Evolutionary conservation across 2,329 filamentous ascomycete species (phyloP).

Genomic region (Aspergillus aculeatinus): DNA sequence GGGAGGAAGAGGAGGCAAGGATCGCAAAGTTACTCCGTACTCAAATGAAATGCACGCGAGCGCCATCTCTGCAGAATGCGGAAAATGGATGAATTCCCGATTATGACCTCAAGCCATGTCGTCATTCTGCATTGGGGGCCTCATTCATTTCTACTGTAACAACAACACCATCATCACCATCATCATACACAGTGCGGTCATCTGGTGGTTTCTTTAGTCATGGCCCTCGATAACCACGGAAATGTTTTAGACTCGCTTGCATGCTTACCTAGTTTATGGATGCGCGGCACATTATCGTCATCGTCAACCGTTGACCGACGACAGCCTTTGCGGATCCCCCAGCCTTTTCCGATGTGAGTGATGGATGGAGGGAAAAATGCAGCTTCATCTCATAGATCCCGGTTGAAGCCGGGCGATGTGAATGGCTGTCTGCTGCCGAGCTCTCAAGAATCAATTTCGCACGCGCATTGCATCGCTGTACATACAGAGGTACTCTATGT

Average conservation of each 20-base stretch:
- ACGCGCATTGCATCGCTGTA: conserved; percentile 1
- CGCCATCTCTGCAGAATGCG: conserved; percentile 14
- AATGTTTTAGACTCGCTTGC: neutral
- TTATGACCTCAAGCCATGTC: conserved; percentile 8
- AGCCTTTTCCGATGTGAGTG: neutral
- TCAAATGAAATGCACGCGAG: neutral
- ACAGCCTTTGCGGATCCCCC: neutral
- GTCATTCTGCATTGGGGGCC: conserved; percentile 13
- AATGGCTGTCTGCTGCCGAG: neutral
- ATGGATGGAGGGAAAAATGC: neutral
- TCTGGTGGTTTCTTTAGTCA: neutral
- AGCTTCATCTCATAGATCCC: neutral
- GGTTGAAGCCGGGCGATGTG: neutral
- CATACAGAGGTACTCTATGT: neutral
- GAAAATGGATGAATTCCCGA: conserved; percentile 7
- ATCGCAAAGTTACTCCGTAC: conserved; percentile 5
- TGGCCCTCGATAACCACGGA: neutral
- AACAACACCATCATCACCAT: neutral
- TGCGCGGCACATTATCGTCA: neutral
- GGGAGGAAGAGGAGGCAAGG: neutral
- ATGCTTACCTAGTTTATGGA: neutral
- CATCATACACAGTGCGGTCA: neutral
- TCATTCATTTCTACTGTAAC: neutral
- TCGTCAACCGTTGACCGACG: neutral
- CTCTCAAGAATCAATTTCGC: neutral